Evolutionary conservation across 1,284 basidiomycete species (phyloP), one percentile per base, ranked within the genome.

Genomic region (Heterobasidion occidentale): DNA sequence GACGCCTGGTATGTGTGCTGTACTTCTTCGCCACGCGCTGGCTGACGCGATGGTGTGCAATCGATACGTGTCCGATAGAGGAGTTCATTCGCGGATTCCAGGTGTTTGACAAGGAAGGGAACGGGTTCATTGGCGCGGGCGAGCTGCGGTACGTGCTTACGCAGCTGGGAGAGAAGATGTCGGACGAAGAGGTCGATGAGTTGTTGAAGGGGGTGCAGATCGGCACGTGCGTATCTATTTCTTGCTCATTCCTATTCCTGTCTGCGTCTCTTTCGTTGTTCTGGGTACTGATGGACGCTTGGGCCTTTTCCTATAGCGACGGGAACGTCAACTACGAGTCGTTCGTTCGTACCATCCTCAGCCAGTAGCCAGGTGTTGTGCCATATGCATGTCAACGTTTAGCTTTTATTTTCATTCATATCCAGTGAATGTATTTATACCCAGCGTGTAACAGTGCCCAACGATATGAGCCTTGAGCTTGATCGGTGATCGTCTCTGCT

Each of bases 31-130:
- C 7, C 20, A 8, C 33, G 27, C 27, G 27, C 27, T 34, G 27
- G 47, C 33, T 51, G 9, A 42, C 50, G 35, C 19, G 33, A 15
- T 35, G 36, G 47, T 12, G 3, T 44, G 45, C 36, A 19, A 20
- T 27, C 15, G 3, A 15, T 9, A 3, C 34, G 8, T 36, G 33
- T n/a, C 36, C 45, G 15, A 12, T 70, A 95, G 96, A 98, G 79
- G 96, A 99, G 70, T 99, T 98, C 75, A 93, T 98, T 67, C 93
- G 96, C 56, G 97, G 95, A 9, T 99, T 99, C 83, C 95, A 98
- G 68, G 96, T 99, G 17, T 99, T 99, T 63, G 96, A 98, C 74
- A 98, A 98, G 75, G 94, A 97, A 61, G 94, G 93, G 47, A 97
- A 97, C 65, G 96, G 96, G 0, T 94, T 90, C 75, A 98, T 98